Percentiles rank a stretch among this genome's conserved stretches.
These are phyloP conservation scores for Westerdykella aurantiaca DNA, from an alignment of 2,329 filamentous ascomycete species.

Conservation along the genomic window DNA sequence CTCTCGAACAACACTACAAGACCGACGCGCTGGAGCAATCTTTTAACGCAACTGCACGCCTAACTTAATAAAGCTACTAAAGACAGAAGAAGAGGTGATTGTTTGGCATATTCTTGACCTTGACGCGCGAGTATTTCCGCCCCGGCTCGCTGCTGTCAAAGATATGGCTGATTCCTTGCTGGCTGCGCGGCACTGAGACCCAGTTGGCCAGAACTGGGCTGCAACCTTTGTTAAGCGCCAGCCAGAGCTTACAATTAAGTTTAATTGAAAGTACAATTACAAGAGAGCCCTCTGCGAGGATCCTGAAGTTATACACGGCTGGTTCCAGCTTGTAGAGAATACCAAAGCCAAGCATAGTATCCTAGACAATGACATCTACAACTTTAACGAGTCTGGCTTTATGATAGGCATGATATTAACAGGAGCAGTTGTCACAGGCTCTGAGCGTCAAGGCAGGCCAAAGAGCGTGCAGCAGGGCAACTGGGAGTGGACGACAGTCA, in stretches of 20 bases:
- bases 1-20: neutral
- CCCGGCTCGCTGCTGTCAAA: too few species aligned
- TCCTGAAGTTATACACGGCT: too few species aligned
- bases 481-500: conserved; percentile 4
- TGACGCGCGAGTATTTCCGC: too few species aligned
- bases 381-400: conserved; percentile 16
- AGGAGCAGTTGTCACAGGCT: conserved; percentile 4
- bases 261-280: too few species aligned
- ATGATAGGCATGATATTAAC: conserved; percentile 10
- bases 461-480: conserved; percentile 5
- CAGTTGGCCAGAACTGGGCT: neutral
- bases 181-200: too few species aligned
- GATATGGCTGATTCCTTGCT: too few species aligned
- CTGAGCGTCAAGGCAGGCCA: too few species aligned
- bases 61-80: neutral
- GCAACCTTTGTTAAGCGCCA: too few species aligned
- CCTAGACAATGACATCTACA: conserved; percentile 16
- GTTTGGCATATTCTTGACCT: neutral
- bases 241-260: too few species aligned
- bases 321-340: too few species aligned
- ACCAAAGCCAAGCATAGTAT: too few species aligned
- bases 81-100: neutral
- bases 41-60: neutral
- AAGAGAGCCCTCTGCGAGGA: too few species aligned
- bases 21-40: neutral